These are phyloP conservation scores for Parasarocladium wereldwijsianum DNA, from an alignment of 2,329 filamentous ascomycete genomes.

Conservation along the genomic window DNA sequence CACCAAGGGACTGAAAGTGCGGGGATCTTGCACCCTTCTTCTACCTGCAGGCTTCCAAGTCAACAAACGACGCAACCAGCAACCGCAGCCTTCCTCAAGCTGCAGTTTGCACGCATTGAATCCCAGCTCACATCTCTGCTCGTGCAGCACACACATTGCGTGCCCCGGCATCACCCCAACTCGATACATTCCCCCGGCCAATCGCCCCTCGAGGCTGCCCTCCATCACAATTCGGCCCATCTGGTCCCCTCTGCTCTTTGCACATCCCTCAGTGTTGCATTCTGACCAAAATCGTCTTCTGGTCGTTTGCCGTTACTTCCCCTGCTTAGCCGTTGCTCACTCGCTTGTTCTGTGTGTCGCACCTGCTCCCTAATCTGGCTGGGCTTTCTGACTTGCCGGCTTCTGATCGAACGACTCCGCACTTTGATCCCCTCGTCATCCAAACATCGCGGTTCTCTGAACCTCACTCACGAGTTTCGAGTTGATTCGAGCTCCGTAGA, in stretches of 20 bases:
- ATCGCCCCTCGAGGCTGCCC: slow-evolving; percentile 16
- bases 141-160: too few relatives aligned
- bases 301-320: neutral
- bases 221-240: slow-evolving; percentile 8
- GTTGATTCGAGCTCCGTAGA: slow-evolving; percentile 3
- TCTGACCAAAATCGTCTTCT: too few relatives aligned
- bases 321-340: neutral
- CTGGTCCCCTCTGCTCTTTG: neutral
- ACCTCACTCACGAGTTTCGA: slow-evolving; percentile 1
- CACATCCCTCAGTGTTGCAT: neutral
- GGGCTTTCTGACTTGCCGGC: slow-evolving; percentile 4
- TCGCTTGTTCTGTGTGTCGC: slow-evolving; percentile 1
- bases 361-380: slow-evolving; percentile 2
- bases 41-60: neutral
- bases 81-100: slow-evolving; percentile 7
- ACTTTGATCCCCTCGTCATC: neutral
- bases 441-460: slow-evolving; percentile 2
- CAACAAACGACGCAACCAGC: slow-evolving; percentile 10
- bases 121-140: too few relatives aligned
- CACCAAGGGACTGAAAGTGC: too few relatives aligned
- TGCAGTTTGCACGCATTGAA: too few relatives aligned
- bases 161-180: too few relatives aligned
- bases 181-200: too few relatives aligned
- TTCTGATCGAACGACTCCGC: slow-evolving; percentile 3
- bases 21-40: too few relatives aligned